Base-by-base conservation (phyloP, 2,329 filamentous ascomycete genomes). In the Epichloe elymi region DNA sequence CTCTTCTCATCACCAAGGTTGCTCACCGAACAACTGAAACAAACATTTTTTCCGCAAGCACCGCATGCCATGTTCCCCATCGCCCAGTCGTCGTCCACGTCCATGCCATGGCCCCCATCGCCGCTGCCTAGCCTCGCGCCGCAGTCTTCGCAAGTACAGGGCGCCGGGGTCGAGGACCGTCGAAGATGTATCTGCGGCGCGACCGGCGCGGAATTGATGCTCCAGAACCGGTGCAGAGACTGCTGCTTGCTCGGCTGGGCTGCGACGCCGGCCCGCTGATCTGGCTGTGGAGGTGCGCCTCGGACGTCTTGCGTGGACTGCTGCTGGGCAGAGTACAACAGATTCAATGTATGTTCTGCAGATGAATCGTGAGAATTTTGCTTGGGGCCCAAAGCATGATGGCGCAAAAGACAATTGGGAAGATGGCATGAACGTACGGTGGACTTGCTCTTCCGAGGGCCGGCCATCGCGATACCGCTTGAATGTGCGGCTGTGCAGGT, bases 191-290 rank as follows among this genome's bases (percentile, higher is more conserved):
- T 8, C 20, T 35, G 30, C 15, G 45, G 5, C n/a, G n/a, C 51
- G 53, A 12, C 53, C 19, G 19, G 59, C 37, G 33, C 42, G 30
- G 68, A 66, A 2, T 68, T 71, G 14, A 82, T 69, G n/a, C 72
- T 71, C 78, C 78, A 84, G 65, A 82, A 83, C 40, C 68, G 75
- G 61, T 83, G 78, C 0, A 83, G 67, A 0, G 75, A 80, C 4
- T 70, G 67, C 60, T 82, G 79, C 20, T 54, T 40, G n/a, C 51
- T 51, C 3, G 40, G 48, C 48, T 40, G 46, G 49, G 58, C 33
- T 8, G 56, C 17, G 51, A 55, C 40, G 37, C 54, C 45, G 23
- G 40, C 42, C 19, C 17, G 51, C 35, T 60, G 57, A 7, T 47
- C 20, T 17, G 15, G 12, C 30, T n/a, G 23, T 6, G 36, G 10